These are phyloP conservation scores for Venturia nashicola DNA, from an alignment of 2,329 filamentous ascomycete genomes.

Conservation along the genomic window DNA sequence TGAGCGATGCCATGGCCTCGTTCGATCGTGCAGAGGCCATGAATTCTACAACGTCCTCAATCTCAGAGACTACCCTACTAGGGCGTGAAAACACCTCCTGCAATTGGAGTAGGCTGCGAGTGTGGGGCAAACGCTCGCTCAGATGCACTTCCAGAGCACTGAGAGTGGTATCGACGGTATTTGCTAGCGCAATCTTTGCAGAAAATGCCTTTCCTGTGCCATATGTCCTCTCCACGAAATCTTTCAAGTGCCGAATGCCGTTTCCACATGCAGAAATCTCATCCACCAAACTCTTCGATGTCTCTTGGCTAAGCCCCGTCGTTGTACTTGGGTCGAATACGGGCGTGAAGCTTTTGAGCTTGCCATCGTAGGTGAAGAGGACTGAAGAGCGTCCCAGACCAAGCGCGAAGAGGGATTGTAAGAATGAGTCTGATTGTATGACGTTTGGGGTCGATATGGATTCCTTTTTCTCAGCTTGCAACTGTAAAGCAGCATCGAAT, in stretches of 20 bases:
- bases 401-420: constrained; percentile 49
- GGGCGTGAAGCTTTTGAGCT: constrained; percentile 39
- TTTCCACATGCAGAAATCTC: constrained; percentile 28
- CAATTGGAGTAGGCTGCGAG: constrained; percentile 28
- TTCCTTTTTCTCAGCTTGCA: constrained; percentile 4
- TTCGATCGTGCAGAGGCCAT: constrained; percentile 31
- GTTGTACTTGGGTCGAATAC: constrained; percentile 32
- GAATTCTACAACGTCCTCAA: constrained; percentile 36
- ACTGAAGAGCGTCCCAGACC: constrained; percentile 60
- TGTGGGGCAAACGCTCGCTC: constrained; percentile 16
- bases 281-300: constrained; percentile 40
- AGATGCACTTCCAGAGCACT: constrained; percentile 29
- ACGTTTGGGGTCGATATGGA: constrained; percentile 20
- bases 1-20: constrained; percentile 24
- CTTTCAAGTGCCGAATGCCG: constrained; percentile 21
- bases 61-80: constrained; percentile 40
- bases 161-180: constrained; percentile 26
- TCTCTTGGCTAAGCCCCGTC: constrained; percentile 36
- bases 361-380: constrained; percentile 51
- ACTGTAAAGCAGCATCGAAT: constrained; percentile 49
- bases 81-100: constrained; percentile 30
- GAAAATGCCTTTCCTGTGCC: constrained; percentile 22
- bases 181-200: constrained; percentile 29
- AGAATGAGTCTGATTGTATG: constrained; percentile 23
- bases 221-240: constrained; percentile 26